Percentiles rank a stretch among this genome's conserved stretches.
Evolutionary conservation across 2,329 filamentous ascomycete genomes (phyloP).

Genomic region (Trichoderma sp.): DNA sequence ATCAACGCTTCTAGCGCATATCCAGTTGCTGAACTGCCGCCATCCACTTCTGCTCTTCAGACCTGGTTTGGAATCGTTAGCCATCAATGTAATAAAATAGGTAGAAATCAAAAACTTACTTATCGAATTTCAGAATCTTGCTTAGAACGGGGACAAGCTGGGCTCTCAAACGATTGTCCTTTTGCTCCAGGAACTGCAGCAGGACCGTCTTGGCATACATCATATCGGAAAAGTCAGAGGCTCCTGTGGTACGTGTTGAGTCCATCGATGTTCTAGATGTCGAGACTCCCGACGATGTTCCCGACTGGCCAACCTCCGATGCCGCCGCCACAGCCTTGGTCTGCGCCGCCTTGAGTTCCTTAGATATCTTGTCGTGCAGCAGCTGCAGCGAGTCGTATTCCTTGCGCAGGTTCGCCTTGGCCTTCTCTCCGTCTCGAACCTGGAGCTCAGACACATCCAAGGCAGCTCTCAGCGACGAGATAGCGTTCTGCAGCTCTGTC

Average conservation of each 20-base stretch:
- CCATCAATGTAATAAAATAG: neutral
- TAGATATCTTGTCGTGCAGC: constrained; percentile 75
- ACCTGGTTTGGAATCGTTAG: constrained; percentile 17
- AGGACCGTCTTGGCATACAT: constrained; percentile 78
- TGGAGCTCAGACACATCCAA: constrained; percentile 87
- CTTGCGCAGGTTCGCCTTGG: constrained; percentile 70
- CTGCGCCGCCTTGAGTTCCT: constrained; percentile 56
- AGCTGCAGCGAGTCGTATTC: constrained; percentile 74
- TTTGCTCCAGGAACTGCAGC: constrained; percentile 77
- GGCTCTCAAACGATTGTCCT: constrained; percentile 70
- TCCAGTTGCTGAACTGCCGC: constrained; percentile 27
- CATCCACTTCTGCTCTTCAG: constrained; percentile 29
- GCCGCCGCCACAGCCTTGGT: constrained; percentile 37
- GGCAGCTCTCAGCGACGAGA: constrained; percentile 72
- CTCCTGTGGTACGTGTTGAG: constrained; percentile 33
- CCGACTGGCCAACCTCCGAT: constrained; percentile 26
- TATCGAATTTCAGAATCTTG: constrained; percentile 73
- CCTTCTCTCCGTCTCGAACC: constrained; percentile 76
- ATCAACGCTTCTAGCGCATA: constrained; percentile 8
- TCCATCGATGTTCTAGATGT: constrained; percentile 40
- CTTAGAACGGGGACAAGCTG: constrained; percentile 76
- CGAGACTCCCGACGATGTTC: constrained; percentile 33
- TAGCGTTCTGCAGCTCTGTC: constrained; percentile 70
- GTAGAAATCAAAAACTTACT: constrained; percentile 47
- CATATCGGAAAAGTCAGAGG: constrained; percentile 41